These are phyloP conservation scores for Aspergillus hancockii DNA, from an alignment of 495 filamentous ascomycete species.

Conservation along the genomic window DNA sequence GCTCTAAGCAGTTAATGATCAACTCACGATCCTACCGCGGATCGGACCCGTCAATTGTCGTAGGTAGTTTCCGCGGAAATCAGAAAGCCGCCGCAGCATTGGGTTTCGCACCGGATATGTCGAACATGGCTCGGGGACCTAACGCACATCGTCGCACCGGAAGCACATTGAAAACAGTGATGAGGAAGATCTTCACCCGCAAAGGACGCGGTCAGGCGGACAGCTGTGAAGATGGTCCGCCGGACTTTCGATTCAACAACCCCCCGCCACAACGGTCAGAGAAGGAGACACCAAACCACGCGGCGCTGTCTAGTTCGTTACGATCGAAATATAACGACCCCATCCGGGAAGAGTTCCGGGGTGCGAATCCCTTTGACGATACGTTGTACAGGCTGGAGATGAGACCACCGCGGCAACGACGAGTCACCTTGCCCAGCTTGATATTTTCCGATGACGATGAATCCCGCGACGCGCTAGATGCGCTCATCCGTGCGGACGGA, in stretches of 20 bases:
- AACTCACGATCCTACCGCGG: conserved; percentile 15
- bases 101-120: conserved; percentile 17
- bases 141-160: conserved; percentile 43
- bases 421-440: conserved; percentile 48
- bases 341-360: conserved; percentile 24
- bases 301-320: conserved; percentile 25
- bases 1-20: conserved; percentile 24
- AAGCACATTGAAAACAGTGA: conserved; percentile 48
- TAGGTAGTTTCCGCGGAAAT: conserved; percentile 11
- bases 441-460: conserved; percentile 44
- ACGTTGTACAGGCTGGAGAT: conserved; percentile 25
- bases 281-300: neutral
- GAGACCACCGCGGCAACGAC: conserved; percentile 31
- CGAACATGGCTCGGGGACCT: conserved; percentile 27
- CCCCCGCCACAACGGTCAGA: neutral
- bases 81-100: conserved; percentile 6
- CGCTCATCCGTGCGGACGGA: conserved; percentile 15
- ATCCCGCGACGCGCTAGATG: conserved; percentile 32
- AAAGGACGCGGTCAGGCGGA: conserved; percentile 43
- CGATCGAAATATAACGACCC: conserved; percentile 32
- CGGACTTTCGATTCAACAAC: conserved; percentile 16
- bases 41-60: conserved; percentile 14
- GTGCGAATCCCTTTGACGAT: conserved; percentile 25
- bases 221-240: conserved; percentile 27
- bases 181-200: conserved; percentile 49